phyloP scores from a whole-genome alignment of 176 grass and related monocot genomes.

The Carex scoparia region DNA sequence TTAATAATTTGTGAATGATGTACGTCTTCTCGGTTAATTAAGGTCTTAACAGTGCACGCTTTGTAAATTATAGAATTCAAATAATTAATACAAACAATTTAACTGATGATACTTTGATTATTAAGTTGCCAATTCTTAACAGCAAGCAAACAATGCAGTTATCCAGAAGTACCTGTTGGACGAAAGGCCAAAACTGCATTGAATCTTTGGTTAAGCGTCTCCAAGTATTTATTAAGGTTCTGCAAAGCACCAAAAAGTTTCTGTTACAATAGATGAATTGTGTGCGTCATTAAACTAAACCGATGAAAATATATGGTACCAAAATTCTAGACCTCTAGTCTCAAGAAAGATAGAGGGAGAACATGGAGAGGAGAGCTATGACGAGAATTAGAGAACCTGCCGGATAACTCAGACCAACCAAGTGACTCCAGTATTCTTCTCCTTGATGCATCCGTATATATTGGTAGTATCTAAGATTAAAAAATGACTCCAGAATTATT shows the following conservation, averaged over 20 bases:
- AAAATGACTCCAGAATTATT: neutral
- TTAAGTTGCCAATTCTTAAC: neutral
- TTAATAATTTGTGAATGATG: neutral
- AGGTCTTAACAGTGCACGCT: neutral
- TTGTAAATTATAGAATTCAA: neutral
- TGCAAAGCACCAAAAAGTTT: constrained; percentile 15
- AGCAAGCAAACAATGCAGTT: neutral
- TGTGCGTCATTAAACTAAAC: constrained; percentile 22
- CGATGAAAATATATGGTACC: neutral
- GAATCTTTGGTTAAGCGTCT: constrained; percentile 46
- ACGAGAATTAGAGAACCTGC: constrained; percentile 44
- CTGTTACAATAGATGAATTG: constrained; percentile 1
- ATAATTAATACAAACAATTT: neutral
- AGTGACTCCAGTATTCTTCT: constrained; percentile 66
- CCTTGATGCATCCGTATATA: constrained; percentile 65
- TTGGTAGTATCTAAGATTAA: constrained; percentile 14
- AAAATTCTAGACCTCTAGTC: constrained; percentile 45
- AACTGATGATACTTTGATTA: neutral
- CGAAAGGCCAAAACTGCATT: constrained; percentile 59
- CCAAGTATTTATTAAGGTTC: constrained; percentile 57
- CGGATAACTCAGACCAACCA: constrained; percentile 59
- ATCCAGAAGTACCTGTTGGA: constrained; percentile 56
- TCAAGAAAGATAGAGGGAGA: constrained; percentile 57
- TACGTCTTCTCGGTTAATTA: neutral
- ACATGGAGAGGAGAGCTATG: constrained; percentile 61